phyloP scores from a whole-genome alignment of 1,139 yeast genomes.

The Nematodospora anomalae region DNA sequence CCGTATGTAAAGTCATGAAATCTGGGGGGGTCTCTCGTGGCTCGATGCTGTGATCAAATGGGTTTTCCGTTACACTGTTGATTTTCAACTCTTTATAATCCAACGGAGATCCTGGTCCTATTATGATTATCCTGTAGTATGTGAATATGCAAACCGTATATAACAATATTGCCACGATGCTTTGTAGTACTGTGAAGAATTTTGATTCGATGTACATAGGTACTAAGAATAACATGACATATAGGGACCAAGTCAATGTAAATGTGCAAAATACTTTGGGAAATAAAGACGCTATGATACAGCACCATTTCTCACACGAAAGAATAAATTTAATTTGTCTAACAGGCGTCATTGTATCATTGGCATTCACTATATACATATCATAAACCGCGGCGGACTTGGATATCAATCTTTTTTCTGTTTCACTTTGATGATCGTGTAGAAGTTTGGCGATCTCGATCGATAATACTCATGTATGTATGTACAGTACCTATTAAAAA shows the following conservation, averaged over 20 bases:
- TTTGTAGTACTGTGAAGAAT: slow-evolving; percentile 16
- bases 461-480: too few species aligned
- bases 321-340: slow-evolving; percentile 5
- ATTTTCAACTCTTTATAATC: slow-evolving; percentile 23
- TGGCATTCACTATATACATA: background rate
- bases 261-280: slow-evolving; percentile 59
- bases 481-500: too few species aligned
- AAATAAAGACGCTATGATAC: slow-evolving; percentile 50
- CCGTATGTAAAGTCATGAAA: slow-evolving; percentile 19
- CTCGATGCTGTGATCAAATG: slow-evolving; percentile 5
- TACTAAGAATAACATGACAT: slow-evolving; percentile 31
- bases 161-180: slow-evolving; percentile 19
- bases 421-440: too few species aligned
- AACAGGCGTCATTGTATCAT: slow-evolving; percentile 2
- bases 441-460: too few species aligned
- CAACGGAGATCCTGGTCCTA: slow-evolving; percentile 70
- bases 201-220: slow-evolving; percentile 20
- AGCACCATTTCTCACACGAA: slow-evolving; percentile 34
- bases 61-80: slow-evolving; percentile 9
- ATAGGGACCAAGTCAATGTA: slow-evolving; percentile 60
- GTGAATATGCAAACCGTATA: slow-evolving; percentile 33
- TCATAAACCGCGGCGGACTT: too few species aligned
- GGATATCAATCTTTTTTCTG: background rate
- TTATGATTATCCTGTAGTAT: slow-evolving; percentile 53
- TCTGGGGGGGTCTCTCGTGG: slow-evolving; percentile 16